phyloP scores from a whole-genome alignment of 441 rosid genomes.

The Adansonia rubrostipa region DNA sequence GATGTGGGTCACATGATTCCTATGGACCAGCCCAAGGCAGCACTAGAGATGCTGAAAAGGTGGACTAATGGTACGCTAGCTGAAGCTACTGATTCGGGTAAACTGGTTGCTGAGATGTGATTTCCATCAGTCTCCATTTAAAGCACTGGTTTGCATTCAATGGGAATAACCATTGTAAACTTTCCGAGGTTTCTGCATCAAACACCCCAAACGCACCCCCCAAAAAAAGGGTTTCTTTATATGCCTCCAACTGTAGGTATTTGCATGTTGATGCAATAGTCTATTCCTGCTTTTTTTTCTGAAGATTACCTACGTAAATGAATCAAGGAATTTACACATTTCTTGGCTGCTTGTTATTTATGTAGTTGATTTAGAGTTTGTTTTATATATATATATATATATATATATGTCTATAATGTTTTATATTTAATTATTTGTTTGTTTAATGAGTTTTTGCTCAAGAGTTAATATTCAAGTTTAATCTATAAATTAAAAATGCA shows the following conservation, averaged over 20 bases:
- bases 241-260: conserved; percentile 9
- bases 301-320: background rate
- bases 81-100: conserved; percentile 31
- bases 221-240: background rate
- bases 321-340: background rate
- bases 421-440: too few relatives aligned
- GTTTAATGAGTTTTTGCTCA: too few relatives aligned
- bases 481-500: too few relatives aligned
- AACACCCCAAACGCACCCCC: background rate
- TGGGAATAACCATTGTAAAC: background rate
- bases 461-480: too few relatives aligned
- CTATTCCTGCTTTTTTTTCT: background rate
- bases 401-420: too few relatives aligned
- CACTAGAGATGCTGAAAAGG: conserved; percentile 82
- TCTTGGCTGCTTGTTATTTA: background rate
- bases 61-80: conserved; percentile 71
- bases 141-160: background rate
- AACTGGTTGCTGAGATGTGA: conserved; percentile 61
- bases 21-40: conserved; percentile 96
- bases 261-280: background rate
- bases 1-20: conserved; percentile 99
- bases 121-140: background rate
- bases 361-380: background rate
- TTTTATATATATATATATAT: too few relatives aligned
- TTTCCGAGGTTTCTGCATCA: background rate